These are phyloP conservation scores for Apocynum venetum DNA, from an alignment of 257 asterid species.

Conservation along the genomic window DNA sequence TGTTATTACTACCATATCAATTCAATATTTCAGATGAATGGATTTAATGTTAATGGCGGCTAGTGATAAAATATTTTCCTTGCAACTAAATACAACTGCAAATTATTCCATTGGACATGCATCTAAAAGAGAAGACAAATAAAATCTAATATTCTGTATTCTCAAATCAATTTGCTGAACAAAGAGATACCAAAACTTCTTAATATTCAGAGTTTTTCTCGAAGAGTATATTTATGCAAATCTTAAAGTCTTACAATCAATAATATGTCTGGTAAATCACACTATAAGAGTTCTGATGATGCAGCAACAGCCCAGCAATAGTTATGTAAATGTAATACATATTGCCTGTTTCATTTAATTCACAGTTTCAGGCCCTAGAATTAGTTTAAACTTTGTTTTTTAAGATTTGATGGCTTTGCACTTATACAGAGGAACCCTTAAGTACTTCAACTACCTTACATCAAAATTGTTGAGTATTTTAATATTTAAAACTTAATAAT, in stretches of 20 bases:
- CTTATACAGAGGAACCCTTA: neutral
- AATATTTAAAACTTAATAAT: neutral
- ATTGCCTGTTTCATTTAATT: neutral
- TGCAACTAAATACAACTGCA: neutral
- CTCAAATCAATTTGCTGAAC: neutral
- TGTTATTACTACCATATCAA: neutral
- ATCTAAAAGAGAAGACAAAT: neutral
- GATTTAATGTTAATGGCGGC: neutral
- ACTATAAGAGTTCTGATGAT: neutral
- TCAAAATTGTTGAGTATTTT: no score
- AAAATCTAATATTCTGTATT: neutral
- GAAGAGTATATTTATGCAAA: neutral
- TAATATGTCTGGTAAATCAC: neutral
- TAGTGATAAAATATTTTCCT: neutral
- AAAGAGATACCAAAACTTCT: neutral
- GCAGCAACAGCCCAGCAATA: neutral
- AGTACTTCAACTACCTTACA: neutral
- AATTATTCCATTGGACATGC: neutral
- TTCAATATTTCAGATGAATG: neutral
- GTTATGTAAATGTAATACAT: neutral
- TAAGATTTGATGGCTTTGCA: neutral
- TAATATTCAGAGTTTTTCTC: neutral
- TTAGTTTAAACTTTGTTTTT: neutral
- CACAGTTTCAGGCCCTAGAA: no score
- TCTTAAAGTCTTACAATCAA: neutral